Evolutionary conservation across 2,329 filamentous ascomycete genomes (phyloP), one percentile per base, ranked within the genome.

Genomic region (Pseudogymnoascus sp.): DNA sequence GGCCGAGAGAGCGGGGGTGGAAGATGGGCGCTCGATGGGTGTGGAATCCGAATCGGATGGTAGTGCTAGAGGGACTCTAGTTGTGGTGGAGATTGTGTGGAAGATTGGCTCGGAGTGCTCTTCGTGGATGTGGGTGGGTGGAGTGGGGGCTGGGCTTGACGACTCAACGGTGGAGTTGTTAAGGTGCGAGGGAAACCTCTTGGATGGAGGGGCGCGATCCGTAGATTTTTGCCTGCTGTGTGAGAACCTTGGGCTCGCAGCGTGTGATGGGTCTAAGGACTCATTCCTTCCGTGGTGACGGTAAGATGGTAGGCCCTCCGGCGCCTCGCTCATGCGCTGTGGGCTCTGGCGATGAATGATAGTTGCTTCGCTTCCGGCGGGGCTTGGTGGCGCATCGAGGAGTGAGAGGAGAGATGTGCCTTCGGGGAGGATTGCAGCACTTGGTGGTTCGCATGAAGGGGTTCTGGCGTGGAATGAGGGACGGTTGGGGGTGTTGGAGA

Each of bases 391-490:
- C 0, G 80, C 82, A 63, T 85, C 80, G 62, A 87, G 79, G 5
- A 87, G 79, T 2, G 84, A 87, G 14, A 84, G 75, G 3, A 87
- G 76, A 2, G 83, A 87, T 5, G 79, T 80, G 43, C 79, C 75
- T 63, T 82, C 77, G 4, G 75, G 73, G 12, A 81, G 70, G 18
- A 84, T 69, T 39, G 83, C 83, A 67, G 80, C 81, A n/a, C 81
- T 72, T 1, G 84, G 84, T 18, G 83, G 83, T 12, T 87, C 84
- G 39, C 83, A 79, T 0, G 84, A 86, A 11, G 84, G 84, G 1
- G 83, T 85, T 63, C 83, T 77, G 11, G 82, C 78, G 69, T 79
- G 85, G 64, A 60, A 62, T 57, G 62, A 58, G 20, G 38, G 25
- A 8, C 47, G 50, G 14, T 25, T n/a, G 18, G 39, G 50, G 14